These are phyloP conservation scores for Pyrenophora tritici-repentis DNA, from an alignment of 2,329 filamentous ascomycete genomes.

Conservation along the genomic window DNA sequence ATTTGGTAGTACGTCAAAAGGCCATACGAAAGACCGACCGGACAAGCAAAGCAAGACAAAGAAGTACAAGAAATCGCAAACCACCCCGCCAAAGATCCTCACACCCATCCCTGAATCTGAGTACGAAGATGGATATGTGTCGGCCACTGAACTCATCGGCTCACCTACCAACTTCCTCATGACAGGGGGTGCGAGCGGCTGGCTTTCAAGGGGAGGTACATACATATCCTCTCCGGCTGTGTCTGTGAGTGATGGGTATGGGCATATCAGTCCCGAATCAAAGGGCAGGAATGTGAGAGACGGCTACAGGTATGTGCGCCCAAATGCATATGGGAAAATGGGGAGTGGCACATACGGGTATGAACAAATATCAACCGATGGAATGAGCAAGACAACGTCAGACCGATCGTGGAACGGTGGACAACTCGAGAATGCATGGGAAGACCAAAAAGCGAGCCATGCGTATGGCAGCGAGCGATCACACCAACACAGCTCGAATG, in stretches of 20 bases:
- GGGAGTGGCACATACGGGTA: background rate
- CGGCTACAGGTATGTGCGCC: constrained; percentile 1
- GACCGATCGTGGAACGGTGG: constrained; percentile 1
- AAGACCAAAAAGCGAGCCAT: background rate
- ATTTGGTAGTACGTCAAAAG: background rate
- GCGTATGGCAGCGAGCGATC: constrained; percentile 4
- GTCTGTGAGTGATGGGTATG: background rate
- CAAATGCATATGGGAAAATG: background rate
- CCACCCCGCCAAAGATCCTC: constrained; percentile 3
- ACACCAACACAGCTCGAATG: background rate
- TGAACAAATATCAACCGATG: background rate
- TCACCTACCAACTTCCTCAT: constrained; percentile 31
- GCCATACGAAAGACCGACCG: background rate
- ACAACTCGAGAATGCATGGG: background rate
- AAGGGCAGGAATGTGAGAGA: background rate
- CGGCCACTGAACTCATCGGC: constrained; percentile 1
- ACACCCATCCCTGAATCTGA: constrained; percentile 16
- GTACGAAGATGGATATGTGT: constrained; percentile 11
- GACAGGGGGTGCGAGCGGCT: constrained; percentile 23
- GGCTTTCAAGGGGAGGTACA: constrained; percentile 12
- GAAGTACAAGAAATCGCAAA: background rate
- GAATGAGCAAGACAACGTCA: background rate
- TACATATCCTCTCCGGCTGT: background rate
- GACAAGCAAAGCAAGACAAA: background rate
- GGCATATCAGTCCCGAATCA: background rate